Percentiles rank a stretch among this genome's conserved stretches.
Conservation (phyloP, 2,329 filamentous ascomycete species). For the Sarocladium oryzae region DNA sequence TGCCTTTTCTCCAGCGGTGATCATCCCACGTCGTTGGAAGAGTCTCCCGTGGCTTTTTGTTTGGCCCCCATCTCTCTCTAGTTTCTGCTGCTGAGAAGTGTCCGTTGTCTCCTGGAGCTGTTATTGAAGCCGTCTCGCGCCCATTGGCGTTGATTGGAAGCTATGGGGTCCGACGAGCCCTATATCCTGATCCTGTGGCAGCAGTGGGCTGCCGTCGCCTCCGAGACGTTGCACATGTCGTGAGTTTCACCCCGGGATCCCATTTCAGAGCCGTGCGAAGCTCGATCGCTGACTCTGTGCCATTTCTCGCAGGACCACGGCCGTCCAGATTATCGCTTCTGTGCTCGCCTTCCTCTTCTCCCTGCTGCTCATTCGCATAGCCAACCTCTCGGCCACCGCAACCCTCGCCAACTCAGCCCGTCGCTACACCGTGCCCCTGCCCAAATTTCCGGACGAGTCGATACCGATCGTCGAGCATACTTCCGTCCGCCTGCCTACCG, state of each 20-base stretch:
- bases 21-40: too few species aligned
- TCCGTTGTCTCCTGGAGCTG: too few species aligned
- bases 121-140: too few species aligned
- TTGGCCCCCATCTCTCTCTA: too few species aligned
- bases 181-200: constrained; percentile 11
- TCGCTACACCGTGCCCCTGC: constrained; percentile 54
- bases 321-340: constrained; percentile 23
- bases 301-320: constrained; percentile 16
- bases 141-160: too few species aligned
- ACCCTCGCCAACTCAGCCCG: constrained; percentile 30
- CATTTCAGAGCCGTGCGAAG: too few species aligned
- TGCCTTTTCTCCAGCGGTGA: too few species aligned
- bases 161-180: not conserved
- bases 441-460: constrained; percentile 51
- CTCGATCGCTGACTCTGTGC: too few species aligned
- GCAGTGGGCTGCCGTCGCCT: constrained; percentile 5
- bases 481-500: constrained; percentile 53
- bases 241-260: constrained; percentile 8
- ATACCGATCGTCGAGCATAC: constrained; percentile 51
- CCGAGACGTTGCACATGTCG: constrained; percentile 12
- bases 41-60: too few species aligned
- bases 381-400: constrained; percentile 15
- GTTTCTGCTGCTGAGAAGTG: too few species aligned
- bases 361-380: constrained; percentile 22
- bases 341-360: constrained; percentile 24